Conservation (phyloP, 2,329 filamentous ascomycete species). For the Cryphonectria naterciae region DNA sequence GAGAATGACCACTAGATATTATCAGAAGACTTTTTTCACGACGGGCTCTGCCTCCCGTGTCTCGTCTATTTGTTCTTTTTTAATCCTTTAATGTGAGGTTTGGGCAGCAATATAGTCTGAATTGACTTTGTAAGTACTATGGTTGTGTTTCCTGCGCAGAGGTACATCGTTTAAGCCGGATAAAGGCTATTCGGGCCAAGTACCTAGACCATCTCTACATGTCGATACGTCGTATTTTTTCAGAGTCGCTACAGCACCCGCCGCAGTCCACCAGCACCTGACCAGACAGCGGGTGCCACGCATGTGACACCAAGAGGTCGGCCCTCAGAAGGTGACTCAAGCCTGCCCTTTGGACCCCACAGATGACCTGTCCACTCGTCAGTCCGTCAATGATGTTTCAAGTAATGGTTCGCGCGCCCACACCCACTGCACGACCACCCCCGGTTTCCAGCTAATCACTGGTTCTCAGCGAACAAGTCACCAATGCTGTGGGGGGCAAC, state of each 20-base stretch:
- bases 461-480: not conserved
- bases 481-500: not conserved
- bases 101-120: not conserved
- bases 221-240: not conserved
- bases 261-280: not conserved
- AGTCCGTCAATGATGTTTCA: slow-evolving; percentile 1
- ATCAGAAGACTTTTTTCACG: not conserved
- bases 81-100: not conserved
- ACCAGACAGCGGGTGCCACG: slow-evolving; percentile 6
- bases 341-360: slow-evolving; percentile 10
- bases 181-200: not conserved
- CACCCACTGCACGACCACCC: not conserved
- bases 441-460: not conserved
- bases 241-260: not conserved
- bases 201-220: not conserved
- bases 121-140: not conserved
- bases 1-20: slow-evolving; percentile 11
- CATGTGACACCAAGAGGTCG: not conserved
- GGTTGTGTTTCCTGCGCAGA: not conserved
- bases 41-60: not conserved
- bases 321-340: not conserved
- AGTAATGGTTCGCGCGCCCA: not conserved
- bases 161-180: not conserved
- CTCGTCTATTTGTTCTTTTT: not conserved
- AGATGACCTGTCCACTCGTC: slow-evolving; percentile 15